Conservation (phyloP, 2,329 filamentous ascomycete species). For the Chaetoscypha palmicola region DNA sequence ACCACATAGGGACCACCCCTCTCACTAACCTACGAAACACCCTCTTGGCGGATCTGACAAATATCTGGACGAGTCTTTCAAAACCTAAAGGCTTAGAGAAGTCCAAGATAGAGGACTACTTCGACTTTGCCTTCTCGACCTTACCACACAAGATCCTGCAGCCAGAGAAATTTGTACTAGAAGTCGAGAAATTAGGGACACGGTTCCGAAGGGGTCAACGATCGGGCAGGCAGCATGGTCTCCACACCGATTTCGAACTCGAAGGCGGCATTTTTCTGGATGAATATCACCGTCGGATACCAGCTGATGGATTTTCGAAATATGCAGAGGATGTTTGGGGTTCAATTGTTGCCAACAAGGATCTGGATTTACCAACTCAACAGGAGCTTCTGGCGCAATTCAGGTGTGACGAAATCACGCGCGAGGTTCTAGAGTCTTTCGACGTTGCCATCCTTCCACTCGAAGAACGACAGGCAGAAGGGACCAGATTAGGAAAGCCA, state of each 20-base stretch:
- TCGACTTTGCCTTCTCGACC: slow-evolving; percentile 95
- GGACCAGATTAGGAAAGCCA: slow-evolving; percentile 63
- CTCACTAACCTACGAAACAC: slow-evolving; percentile 86
- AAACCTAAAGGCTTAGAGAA: slow-evolving; percentile 85
- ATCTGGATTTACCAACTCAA: slow-evolving; percentile 91
- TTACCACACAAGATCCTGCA: slow-evolving; percentile 96
- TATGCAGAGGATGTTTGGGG: slow-evolving; percentile 97
- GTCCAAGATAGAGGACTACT: slow-evolving; percentile 91
- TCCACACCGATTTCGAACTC: slow-evolving; percentile 62
- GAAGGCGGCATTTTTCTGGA: slow-evolving; percentile 80
- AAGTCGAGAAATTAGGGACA: slow-evolving; percentile 71
- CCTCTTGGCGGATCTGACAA: slow-evolving; percentile 78
- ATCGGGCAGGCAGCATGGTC: slow-evolving; percentile 53
- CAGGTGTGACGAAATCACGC: slow-evolving; percentile 90
- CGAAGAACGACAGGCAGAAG: slow-evolving; percentile 77
- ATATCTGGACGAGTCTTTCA: slow-evolving; percentile 88
- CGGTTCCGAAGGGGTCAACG: slow-evolving; percentile 79
- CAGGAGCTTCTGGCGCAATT: slow-evolving; percentile 96
- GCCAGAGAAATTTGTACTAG: slow-evolving; percentile 78
- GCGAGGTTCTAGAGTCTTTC: slow-evolving; percentile 79
- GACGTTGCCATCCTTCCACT: slow-evolving; percentile 75
- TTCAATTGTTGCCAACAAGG: slow-evolving; percentile 98
- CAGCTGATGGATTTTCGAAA: slow-evolving; percentile 90
- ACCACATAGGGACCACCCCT: slow-evolving; percentile 89
- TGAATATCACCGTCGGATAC: slow-evolving; percentile 92